Conservation (phyloP, 768 basidiomycete species). For the Boletus vermiculosoides region DNA sequence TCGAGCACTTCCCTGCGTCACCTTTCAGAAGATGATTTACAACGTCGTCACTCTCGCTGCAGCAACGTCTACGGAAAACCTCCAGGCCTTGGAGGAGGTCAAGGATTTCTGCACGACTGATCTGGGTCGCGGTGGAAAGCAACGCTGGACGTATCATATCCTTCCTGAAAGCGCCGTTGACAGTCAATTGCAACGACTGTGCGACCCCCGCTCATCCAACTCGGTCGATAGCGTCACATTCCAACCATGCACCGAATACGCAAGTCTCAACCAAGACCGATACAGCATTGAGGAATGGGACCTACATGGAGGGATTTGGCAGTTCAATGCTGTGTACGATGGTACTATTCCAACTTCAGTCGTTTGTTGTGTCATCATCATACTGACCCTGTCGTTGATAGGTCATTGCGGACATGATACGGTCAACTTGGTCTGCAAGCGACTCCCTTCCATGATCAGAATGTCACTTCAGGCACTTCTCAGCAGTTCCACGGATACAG, state of each 20-base stretch:
- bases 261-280: conserved; percentile 42
- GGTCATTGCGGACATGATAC: conserved; percentile 51
- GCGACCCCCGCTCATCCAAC: conserved; percentile 34
- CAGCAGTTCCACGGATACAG: conserved; percentile 19
- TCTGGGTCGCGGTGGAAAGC: conserved; percentile 50
- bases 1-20: background rate
- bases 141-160: conserved; percentile 53
- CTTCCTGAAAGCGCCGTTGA: conserved; percentile 42
- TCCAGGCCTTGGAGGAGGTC: conserved; percentile 52
- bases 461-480: conserved; percentile 38
- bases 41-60: conserved; percentile 43
- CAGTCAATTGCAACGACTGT: conserved; percentile 39
- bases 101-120: conserved; percentile 52
- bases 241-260: conserved; percentile 41
- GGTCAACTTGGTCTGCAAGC: conserved; percentile 42
- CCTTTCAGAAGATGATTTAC: conserved; percentile 27
- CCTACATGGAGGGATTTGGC: conserved; percentile 41
- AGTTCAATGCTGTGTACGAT: conserved; percentile 47
- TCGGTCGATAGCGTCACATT: conserved; percentile 42
- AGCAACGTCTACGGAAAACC: conserved; percentile 47
- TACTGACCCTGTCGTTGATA: conserved; percentile 25
- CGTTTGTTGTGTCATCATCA: conserved; percentile 27
- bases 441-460: conserved; percentile 42
- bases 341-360: conserved; percentile 23
- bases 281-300: conserved; percentile 41